Base-by-base conservation (phyloP, 768 basidiomycete species). In the Panus rudis region DNA sequence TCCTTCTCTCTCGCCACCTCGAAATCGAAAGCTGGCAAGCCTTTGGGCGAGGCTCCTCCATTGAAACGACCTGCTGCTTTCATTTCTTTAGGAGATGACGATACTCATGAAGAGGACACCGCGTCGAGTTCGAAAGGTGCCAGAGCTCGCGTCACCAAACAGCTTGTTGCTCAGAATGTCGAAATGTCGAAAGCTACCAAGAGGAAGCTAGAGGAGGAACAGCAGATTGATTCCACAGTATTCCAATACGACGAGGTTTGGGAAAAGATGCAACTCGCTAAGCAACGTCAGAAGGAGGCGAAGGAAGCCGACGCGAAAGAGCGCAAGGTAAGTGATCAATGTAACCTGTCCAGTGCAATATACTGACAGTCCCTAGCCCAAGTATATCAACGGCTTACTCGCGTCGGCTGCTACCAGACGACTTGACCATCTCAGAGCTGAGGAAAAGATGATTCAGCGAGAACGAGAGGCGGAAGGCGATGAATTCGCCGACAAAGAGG, bases 241-340 rank as follows among this genome's bases (percentile, higher is more conserved):
- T 98, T 85, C 61, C 81, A 93, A 62, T 99, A 99, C 56, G 96
- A 99, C 59, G 92, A 90, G 63, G 81, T 98, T 4, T 98, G 84
- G 76, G 96, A 99, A 56, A 79, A 75, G 52, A 97, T 99, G 83
- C 92, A 98, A 64, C 78, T 84, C 51, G 84, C 80, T 1, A 89
- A 92, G 63, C 67, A 68, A 49, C 67, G 65, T 30, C 84, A 84
- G 57, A 88, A 91, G 56, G 75, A 76, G 52, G 72, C 67, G 2
- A 90, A 90, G 63, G 89, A 92, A 52, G 64, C 66, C 11, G 92
- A 92, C 51, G 56, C 78, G 3, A 78, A 76, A 47, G 82, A 82
- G 52, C 73, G 90, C 47, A 92, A 93, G 69, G 92, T 84, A 55
- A 42, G 76, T 61, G n/a, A 16, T 35, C 10, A 27, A 33, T 41